These are phyloP conservation scores for Prunus davidiana DNA, from an alignment of 306 rosid genomes.

Conservation along the genomic window DNA sequence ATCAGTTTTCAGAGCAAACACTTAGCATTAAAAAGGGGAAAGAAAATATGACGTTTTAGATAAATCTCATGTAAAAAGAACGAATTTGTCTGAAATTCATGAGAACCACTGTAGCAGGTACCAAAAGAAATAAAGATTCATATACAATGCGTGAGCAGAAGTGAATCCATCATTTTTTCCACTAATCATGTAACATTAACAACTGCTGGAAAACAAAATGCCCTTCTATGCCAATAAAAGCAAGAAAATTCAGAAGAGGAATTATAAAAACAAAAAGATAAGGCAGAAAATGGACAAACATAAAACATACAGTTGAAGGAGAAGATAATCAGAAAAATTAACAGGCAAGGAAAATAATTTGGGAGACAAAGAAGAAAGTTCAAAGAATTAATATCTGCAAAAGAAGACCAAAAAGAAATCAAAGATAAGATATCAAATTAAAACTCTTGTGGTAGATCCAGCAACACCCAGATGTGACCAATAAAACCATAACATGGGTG, in stretches of 20 bases:
- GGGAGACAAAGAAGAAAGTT: background rate
- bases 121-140: background rate
- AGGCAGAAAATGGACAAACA: background rate
- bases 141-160: background rate
- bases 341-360: background rate
- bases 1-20: background rate
- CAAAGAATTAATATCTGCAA: background rate
- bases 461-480: background rate
- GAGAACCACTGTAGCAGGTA: background rate
- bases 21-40: background rate
- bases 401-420: slow-evolving; percentile 6
- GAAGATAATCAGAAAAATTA: background rate
- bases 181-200: background rate
- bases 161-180: background rate
- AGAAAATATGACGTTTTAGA: background rate
- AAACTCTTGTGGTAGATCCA: slow-evolving; percentile 18
- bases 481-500: background rate
- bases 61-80: background rate
- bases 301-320: background rate
- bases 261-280: background rate
- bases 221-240: background rate
- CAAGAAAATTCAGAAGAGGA: slow-evolving; percentile 2
- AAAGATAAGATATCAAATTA: background rate
- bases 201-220: background rate
- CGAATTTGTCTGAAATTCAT: background rate